A percentile compares a stretch with the other conserved stretches of the same genome.
These are phyloP conservation scores for Saraca asoca DNA, from an alignment of 331 rosid genomes.

Conservation along the genomic window DNA sequence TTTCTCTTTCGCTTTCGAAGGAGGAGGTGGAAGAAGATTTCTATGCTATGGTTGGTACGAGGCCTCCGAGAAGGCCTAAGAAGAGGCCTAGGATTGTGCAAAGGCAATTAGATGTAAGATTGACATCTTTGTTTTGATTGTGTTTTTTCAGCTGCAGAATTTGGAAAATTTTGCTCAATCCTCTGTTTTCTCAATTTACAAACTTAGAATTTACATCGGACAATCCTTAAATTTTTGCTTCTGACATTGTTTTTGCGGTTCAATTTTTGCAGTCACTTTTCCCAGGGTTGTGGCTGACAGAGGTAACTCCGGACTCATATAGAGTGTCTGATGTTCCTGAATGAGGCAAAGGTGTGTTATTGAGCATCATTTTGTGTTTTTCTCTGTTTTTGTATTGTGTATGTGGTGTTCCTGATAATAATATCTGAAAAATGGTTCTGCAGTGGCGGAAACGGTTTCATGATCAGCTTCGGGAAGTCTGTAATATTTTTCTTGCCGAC, in stretches of 20 bases:
- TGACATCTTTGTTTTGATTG: slow-evolving; percentile 18
- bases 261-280: slow-evolving; percentile 47
- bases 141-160: neutral
- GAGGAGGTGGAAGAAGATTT: slow-evolving; percentile 49
- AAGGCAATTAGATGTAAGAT: slow-evolving; percentile 47
- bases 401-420: slow-evolving; percentile 15
- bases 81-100: slow-evolving; percentile 50
- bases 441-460: slow-evolving; percentile 34
- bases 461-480: slow-evolving; percentile 23
- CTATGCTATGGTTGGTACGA: slow-evolving; percentile 34
- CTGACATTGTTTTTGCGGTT: slow-evolving; percentile 12
- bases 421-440: slow-evolving; percentile 26
- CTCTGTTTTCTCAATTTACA: neutral
- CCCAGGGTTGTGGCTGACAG: slow-evolving; percentile 54
- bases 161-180: neutral
- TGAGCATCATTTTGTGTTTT: neutral
- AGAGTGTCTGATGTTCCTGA: slow-evolving; percentile 51
- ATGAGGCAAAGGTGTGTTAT: slow-evolving; percentile 33
- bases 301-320: slow-evolving; percentile 54
- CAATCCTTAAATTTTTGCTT: neutral
- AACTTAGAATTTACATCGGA: neutral
- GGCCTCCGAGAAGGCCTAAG: slow-evolving; percentile 48
- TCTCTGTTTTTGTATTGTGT: neutral
- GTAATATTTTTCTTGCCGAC: slow-evolving; percentile 37
- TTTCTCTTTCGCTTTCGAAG: slow-evolving; percentile 42